Evolutionary conservation across 768 basidiomycete genomes (phyloP).

Genomic region (Tulasnella sp.): DNA sequence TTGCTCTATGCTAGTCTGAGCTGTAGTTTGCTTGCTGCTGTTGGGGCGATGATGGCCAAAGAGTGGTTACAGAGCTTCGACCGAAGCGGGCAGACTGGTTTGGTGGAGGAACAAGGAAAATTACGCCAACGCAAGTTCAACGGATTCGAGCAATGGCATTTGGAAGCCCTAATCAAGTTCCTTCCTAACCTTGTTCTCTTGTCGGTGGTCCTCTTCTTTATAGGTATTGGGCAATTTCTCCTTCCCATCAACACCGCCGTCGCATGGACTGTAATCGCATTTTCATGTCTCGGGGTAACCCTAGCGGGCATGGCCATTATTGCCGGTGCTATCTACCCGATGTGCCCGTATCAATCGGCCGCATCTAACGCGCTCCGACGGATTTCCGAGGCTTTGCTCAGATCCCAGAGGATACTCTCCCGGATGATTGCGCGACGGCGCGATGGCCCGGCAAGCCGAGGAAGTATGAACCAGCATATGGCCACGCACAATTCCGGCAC

Average conservation of each 20-base stretch:
- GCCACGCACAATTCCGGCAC: no score
- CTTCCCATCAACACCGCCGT: not conserved
- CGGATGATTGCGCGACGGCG: no score
- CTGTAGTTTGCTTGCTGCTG: no score
- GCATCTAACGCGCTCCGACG: not conserved
- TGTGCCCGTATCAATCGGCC: not conserved
- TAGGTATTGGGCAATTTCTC: not conserved
- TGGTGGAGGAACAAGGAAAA: not conserved
- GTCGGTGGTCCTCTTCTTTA: not conserved
- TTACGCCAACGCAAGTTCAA: not conserved
- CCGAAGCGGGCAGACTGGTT: not conserved
- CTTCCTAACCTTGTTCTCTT: not conserved
- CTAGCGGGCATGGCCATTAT: not conserved
- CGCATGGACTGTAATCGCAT: not conserved
- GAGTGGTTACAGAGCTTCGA: conserved; percentile 4
- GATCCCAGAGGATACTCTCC: not conserved
- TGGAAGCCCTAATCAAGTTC: not conserved
- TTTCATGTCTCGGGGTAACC: not conserved
- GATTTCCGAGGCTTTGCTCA: not conserved
- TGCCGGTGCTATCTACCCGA: not conserved
- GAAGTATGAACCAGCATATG: no score
- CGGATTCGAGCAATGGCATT: conserved; percentile 2
- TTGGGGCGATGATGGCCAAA: not conserved
- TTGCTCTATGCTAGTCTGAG: no score
- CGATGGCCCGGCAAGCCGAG: no score